A percentile compares a stretch with the other conserved stretches of the same genome.
Conservation (phyloP, 2,329 filamentous ascomycete genomes). For the Acephala macrosclerotiorum region DNA sequence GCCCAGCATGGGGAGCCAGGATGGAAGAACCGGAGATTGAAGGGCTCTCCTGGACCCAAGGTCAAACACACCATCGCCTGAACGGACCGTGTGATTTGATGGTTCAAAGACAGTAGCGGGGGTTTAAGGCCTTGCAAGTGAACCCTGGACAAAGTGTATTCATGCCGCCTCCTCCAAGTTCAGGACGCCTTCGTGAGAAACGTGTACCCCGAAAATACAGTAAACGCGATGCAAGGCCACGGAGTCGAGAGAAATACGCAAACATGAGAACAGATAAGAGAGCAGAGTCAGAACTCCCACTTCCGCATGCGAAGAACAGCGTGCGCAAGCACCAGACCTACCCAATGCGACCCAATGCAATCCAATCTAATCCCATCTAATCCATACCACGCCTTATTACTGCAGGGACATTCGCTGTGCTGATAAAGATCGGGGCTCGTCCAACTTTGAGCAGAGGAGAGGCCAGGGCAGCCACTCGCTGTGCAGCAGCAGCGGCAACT, state of each 20-base stretch:
- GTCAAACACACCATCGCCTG: constrained; percentile 6
- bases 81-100: neutral
- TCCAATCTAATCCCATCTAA: neutral
- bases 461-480: neutral
- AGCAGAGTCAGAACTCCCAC: constrained; percentile 1
- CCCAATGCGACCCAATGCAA: neutral
- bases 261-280: neutral
- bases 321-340: neutral
- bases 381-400: neutral
- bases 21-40: constrained; percentile 10
- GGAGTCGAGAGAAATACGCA: neutral
- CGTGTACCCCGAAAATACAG: neutral
- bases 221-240: neutral
- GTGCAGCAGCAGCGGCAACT: no score
- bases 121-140: constrained; percentile 1
- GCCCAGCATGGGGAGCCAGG: neutral
- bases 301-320: neutral
- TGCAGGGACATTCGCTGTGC: neutral
- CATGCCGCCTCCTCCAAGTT: constrained; percentile 4
- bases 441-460: neutral
- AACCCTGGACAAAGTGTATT: neutral
- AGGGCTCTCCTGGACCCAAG: neutral
- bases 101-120: neutral
- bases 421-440: neutral
- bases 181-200: constrained; percentile 2